These are phyloP conservation scores for Trypanosoma cruzi DNA, from an alignment of 208 protist species.

Conservation along the genomic window DNA sequence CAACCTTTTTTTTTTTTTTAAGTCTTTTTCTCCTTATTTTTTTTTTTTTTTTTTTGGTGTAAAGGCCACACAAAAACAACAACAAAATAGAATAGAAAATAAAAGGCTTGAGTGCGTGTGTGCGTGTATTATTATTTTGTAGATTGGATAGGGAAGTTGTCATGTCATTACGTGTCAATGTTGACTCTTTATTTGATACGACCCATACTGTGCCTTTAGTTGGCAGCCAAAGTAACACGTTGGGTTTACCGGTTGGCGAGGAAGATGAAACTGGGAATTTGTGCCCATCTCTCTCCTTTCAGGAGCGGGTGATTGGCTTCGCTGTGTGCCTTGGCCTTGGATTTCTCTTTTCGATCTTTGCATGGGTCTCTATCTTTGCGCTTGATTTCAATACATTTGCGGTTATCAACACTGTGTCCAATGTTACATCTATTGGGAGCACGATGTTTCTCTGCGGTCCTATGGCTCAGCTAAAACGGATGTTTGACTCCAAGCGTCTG, in stretches of 20 bases:
- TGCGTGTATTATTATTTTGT: not conserved
- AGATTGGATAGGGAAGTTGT: not conserved
- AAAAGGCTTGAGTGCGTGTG: not conserved
- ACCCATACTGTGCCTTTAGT: conserved; percentile 25
- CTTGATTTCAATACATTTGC: conserved; percentile 54
- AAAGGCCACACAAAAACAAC: not conserved
- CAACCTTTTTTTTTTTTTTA: conserved; percentile 10
- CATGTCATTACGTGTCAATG: conserved; percentile 5
- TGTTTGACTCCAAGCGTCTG: conserved; percentile 58
- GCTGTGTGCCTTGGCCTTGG: conserved; percentile 35
- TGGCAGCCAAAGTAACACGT: conserved; percentile 9
- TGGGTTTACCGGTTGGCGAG: conserved; percentile 1
- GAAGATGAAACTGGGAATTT: conserved; percentile 32
- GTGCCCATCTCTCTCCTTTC: conserved; percentile 51
- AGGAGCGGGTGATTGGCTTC: conserved; percentile 66
- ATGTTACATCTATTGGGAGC: conserved; percentile 54
- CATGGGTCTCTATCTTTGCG: conserved; percentile 62
- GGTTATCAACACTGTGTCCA: conserved; percentile 57
- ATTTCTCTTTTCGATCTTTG: conserved; percentile 59
- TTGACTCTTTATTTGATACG: conserved; percentile 16
- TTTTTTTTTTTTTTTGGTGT: conserved; percentile 24
- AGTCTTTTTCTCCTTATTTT: conserved; percentile 13
- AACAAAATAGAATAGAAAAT: not conserved
- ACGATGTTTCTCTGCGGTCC: conserved; percentile 75
- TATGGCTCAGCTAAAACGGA: conserved; percentile 59